These are phyloP conservation scores for Mycosarcoma mackinlayi DNA, from an alignment of 1,284 basidiomycete genomes.

Conservation along the genomic window DNA sequence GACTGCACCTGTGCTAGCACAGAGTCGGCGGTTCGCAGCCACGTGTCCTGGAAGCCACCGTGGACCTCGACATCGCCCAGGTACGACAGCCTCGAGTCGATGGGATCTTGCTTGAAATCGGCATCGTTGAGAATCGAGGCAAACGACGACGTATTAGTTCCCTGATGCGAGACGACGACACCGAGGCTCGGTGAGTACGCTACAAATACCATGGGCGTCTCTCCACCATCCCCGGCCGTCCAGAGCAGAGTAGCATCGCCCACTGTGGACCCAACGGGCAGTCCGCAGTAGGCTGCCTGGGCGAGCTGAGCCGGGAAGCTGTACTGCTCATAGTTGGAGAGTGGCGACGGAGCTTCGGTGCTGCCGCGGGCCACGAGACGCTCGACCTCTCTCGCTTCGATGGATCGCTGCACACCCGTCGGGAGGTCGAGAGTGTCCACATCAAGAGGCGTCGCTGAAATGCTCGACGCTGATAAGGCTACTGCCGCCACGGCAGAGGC, in stretches of 20 bases:
- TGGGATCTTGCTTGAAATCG: slow-evolving; percentile 29
- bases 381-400: slow-evolving; percentile 19
- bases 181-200: slow-evolving; percentile 50
- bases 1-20: slow-evolving; percentile 47
- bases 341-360: slow-evolving; percentile 24
- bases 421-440: slow-evolving; percentile 11
- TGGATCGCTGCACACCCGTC: slow-evolving; percentile 20
- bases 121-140: slow-evolving; percentile 49
- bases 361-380: slow-evolving; percentile 21
- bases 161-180: slow-evolving; percentile 56
- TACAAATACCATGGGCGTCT: slow-evolving; percentile 44
- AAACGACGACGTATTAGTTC: slow-evolving; percentile 54
- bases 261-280: slow-evolving; percentile 31
- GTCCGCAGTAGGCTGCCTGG: slow-evolving; percentile 50
- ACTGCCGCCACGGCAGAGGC: slow-evolving; percentile 20
- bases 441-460: slow-evolving; percentile 19
- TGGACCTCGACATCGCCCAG: slow-evolving; percentile 44
- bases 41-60: slow-evolving; percentile 61
- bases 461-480: slow-evolving; percentile 15
- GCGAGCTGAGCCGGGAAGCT: slow-evolving; percentile 46
- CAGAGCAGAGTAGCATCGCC: slow-evolving; percentile 54
- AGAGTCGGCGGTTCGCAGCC: slow-evolving; percentile 45
- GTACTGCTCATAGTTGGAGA: slow-evolving; percentile 43
- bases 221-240: slow-evolving; percentile 48
- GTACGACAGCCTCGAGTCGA: slow-evolving; percentile 42